Evolutionary conservation across 2,329 filamentous ascomycete genomes (phyloP), one percentile per base, ranked within the genome.

Genomic region (Pseudogymnoascus sp.): DNA sequence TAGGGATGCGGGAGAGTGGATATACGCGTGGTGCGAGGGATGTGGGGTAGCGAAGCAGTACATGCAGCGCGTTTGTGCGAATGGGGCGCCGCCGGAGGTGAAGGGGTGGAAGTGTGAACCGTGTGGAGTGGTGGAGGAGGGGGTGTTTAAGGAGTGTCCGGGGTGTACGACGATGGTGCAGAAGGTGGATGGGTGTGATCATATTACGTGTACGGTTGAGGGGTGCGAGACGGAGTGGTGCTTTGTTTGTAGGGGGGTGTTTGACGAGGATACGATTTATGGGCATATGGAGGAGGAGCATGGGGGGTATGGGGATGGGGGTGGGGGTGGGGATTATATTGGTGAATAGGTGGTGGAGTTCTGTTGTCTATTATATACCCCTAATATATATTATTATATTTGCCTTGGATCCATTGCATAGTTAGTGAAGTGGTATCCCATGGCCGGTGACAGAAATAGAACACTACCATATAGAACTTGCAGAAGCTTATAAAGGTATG

Each of bases 181-280:
- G 25, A 56, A 56, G 47, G n/a, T 18, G 8, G 25, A 33, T 56
- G 47, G 47, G n/a, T 56, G 47, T 33, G 3, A 33, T 21, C 77
- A 79, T 64, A 78, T 79, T 2, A 66, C 60, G 5, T 78, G 75
- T 65, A 67, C 69, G 2, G 67, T 73, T 18, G 65, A 64, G 5
- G 53, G 63, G 7, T 76, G 74, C 37, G 67, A 69, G 1, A 67
- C 66, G 14, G 73, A 78, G 63, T 78, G 77, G 77, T 79, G 76
- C 63, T 79, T 73, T 70, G 69, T 71, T 10, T 79, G 75, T 65
- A 75, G 76, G 0, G 64, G 71, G 64, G 65, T 66, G 14, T 71
- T 70, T 11, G 64, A 65, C 3, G 59, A 60, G 2, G 38, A 50
- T 0, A 56, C 65, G 2, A 76, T 80, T 23, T 79, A 79, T 64